A percentile compares a stretch with the other conserved stretches of the same genome.
Conservation (phyloP, 495 filamentous ascomycete genomes). For the Daldinia concentrica region DNA sequence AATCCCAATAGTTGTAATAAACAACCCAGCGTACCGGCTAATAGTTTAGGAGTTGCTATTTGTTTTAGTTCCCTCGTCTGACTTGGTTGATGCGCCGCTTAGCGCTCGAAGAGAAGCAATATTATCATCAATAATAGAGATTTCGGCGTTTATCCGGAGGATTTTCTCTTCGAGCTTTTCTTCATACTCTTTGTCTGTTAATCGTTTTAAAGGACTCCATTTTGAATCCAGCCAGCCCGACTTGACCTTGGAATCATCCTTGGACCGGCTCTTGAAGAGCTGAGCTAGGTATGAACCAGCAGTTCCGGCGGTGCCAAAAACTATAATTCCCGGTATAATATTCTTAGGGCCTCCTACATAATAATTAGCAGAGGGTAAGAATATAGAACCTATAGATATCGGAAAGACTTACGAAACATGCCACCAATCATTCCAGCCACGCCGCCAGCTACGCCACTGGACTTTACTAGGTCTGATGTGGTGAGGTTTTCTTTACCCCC, state of each 20-base stretch:
- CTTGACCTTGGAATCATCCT: conserved; percentile 27
- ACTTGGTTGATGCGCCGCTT: conserved; percentile 21
- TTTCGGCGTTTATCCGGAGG: conserved; percentile 81
- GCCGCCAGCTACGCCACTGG: conserved; percentile 73
- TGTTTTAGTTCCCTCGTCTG: conserved; percentile 2
- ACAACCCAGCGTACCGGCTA: not conserved
- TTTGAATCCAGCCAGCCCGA: conserved; percentile 63
- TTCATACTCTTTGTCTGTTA: conserved; percentile 84
- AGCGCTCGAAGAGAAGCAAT: conserved; percentile 67
- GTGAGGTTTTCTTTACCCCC: conserved; percentile 59
- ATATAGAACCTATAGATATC: not conserved
- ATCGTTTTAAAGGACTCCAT: conserved; percentile 81
- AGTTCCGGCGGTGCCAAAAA: conserved; percentile 43
- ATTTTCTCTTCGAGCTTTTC: conserved; percentile 79
- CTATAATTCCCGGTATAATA: conserved; percentile 54
- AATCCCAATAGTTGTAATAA: not conserved
- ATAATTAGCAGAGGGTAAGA: conserved; percentile 27
- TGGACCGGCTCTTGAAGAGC: not conserved
- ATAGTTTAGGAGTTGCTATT: not conserved
- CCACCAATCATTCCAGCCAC: conserved; percentile 73
- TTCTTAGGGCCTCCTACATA: conserved; percentile 54
- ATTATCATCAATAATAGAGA: conserved; percentile 85
- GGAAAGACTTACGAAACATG: conserved; percentile 66
- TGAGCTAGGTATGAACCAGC: conserved; percentile 29
- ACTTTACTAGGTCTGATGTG: conserved; percentile 64